Percentiles rank a stretch among this genome's conserved stretches.
Conservation (phyloP, 1,284 basidiomycete genomes). For the Ceratobasidium sp. region DNA sequence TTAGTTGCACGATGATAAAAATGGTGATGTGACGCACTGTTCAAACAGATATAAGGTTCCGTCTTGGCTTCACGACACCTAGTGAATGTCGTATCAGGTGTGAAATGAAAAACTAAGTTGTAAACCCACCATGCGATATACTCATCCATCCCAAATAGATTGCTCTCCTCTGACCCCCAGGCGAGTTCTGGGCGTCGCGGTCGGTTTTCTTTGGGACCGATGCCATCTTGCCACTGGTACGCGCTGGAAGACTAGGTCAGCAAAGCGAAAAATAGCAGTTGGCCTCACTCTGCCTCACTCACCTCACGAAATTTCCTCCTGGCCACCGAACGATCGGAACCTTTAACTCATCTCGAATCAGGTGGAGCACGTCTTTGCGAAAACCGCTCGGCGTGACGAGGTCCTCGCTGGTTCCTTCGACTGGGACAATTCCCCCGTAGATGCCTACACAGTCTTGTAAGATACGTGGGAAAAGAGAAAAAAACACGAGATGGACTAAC, state of each 20-base stretch:
- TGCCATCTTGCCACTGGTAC: slow-evolving; percentile 75
- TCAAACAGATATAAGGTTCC: slow-evolving; percentile 72
- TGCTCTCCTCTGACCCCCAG: slow-evolving; percentile 71
- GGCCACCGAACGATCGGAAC: slow-evolving; percentile 71
- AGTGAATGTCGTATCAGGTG: neutral
- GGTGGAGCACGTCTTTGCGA: slow-evolving; percentile 67
- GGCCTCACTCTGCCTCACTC: neutral
- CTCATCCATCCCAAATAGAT: slow-evolving; percentile 72
- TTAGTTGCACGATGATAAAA: too few species aligned
- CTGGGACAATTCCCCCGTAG: slow-evolving; percentile 53
- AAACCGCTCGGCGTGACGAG: slow-evolving; percentile 58
- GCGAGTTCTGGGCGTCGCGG: slow-evolving; percentile 71
- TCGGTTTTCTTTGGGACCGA: slow-evolving; percentile 65
- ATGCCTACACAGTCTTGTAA: slow-evolving; percentile 46
- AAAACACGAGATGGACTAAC: slow-evolving; percentile 53
- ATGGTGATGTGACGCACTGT: slow-evolving; percentile 54
- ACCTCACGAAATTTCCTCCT: slow-evolving; percentile 63
- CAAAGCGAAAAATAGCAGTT: neutral
- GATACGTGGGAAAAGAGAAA: neutral
- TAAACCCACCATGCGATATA: slow-evolving; percentile 54
- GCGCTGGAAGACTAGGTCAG: slow-evolving; percentile 57
- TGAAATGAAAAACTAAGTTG: neutral
- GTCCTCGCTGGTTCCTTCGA: slow-evolving; percentile 51
- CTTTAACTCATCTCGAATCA: slow-evolving; percentile 63
- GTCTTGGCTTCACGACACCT: slow-evolving; percentile 61